Conservation (phyloP, 108 stramenopile genomes). For the Discostella stelligeroides region DNA sequence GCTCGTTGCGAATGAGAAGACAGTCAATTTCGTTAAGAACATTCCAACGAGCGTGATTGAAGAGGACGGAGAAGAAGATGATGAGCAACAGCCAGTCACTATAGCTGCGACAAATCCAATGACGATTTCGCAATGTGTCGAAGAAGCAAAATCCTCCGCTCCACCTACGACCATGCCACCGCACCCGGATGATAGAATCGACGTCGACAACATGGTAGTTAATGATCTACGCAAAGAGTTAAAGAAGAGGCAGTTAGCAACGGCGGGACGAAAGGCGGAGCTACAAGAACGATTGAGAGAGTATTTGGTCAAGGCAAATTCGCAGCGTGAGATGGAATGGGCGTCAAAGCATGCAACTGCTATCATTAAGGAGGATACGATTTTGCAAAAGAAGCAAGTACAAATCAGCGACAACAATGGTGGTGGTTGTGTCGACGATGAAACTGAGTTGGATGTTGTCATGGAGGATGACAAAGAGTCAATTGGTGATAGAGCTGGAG, state of each 20-base stretch:
- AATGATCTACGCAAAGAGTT: constrained; percentile 54
- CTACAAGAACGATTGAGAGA: constrained; percentile 45
- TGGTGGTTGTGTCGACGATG: constrained; percentile 9
- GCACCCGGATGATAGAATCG: constrained; percentile 29
- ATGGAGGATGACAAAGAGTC: constrained; percentile 9
- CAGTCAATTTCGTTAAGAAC: no score
- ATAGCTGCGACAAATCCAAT: not conserved
- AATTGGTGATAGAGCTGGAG: not conserved
- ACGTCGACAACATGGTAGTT: constrained; percentile 54
- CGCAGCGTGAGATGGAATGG: constrained; percentile 17
- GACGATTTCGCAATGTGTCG: not conserved
- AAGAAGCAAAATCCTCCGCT: not conserved
- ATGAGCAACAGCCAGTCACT: not conserved
- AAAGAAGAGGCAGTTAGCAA: constrained; percentile 37
- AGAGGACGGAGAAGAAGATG: constrained; percentile 4
- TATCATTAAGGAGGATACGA: not conserved
- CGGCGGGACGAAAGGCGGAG: constrained; percentile 54
- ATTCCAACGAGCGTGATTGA: constrained; percentile 1
- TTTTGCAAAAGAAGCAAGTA: not conserved
- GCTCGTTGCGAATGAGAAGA: not conserved
- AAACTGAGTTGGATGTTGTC: constrained; percentile 10
- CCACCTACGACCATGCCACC: constrained; percentile 1
- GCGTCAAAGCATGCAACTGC: constrained; percentile 1
- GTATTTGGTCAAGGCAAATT: constrained; percentile 23
- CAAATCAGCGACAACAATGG: constrained; percentile 8